Evolutionary conservation across 768 basidiomycete genomes (phyloP), one percentile per base, ranked within the genome.

Genomic region (Lyophyllum decastes): DNA sequence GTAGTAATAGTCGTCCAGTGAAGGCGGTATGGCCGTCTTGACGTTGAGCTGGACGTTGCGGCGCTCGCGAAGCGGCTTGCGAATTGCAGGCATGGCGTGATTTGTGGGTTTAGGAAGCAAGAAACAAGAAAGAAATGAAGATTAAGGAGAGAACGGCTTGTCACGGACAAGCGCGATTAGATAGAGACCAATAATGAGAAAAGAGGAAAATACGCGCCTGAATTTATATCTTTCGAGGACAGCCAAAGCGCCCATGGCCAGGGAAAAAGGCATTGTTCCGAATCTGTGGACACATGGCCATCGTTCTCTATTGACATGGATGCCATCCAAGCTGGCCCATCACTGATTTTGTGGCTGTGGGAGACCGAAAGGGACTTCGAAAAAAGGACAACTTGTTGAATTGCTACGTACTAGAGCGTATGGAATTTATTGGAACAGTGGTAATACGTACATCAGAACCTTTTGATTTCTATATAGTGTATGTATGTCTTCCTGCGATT

Each of bases 51-150:
- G 46, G 49, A 68, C 56, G 44, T 66, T 65, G 57, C 66, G 63
- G 46, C 67, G 68, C 41, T 68, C 65, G n/a, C 66, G 65, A 48
- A 69, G 64, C 8, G 68, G 61, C 50, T 65, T 56, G 48, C 57
- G 61, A 35, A 61, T 52, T 9, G 57, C 61, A 38, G 67, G 66
- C 68, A 67, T 69, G 21, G 46, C 57, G 43, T 4, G 40, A 19
- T 24, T 46, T 2, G 21, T 25, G 44, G 21, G 22, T 24, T 24
- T 22, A 22, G 24, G 44, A 12, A 14, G 12, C 2, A 16, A 24
- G 21, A 45, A 24, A 45, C 14, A 24, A 24, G 47, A 24, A 38
- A 38, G 25, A 45, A 26, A 48, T 35, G 16, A 40, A 25, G 17
- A 38, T 24, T 4, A 50, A 38, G 11, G 49, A 38, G 19, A 24